These are phyloP conservation scores for Bolboschoenus planiculmis DNA, from an alignment of 176 grass and related monocot species.

Conservation along the genomic window DNA sequence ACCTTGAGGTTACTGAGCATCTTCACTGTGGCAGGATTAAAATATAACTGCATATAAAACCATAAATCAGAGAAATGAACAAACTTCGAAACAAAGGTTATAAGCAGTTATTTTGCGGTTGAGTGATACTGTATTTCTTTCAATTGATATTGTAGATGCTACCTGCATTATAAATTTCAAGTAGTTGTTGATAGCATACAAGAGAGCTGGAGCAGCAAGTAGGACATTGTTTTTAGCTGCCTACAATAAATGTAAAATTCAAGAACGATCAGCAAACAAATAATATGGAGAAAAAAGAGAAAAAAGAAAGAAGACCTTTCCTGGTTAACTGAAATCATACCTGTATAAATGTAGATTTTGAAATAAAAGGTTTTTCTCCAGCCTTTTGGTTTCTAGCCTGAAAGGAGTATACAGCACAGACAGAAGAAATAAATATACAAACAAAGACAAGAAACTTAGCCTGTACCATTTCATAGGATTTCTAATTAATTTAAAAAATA, in stretches of 20 bases:
- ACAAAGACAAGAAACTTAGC: background rate
- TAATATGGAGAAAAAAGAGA: background rate
- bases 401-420: constrained; percentile 17
- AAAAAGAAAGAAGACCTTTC: background rate
- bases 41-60: constrained; percentile 73
- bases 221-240: constrained; percentile 87
- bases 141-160: constrained; percentile 4
- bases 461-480: background rate
- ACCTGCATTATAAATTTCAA: constrained; percentile 99
- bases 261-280: background rate
- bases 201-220: constrained; percentile 89
- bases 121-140: background rate
- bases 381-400: constrained; percentile 69
- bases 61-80: constrained; percentile 33
- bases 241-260: constrained; percentile 35
- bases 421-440: constrained; percentile 16
- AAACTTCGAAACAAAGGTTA: background rate
- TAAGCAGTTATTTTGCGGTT: background rate
- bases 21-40: constrained; percentile 97
- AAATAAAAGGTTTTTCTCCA: constrained; percentile 72
- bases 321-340: constrained; percentile 27
- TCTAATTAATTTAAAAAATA: background rate
- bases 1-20: constrained; percentile 98
- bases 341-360: constrained; percentile 72
- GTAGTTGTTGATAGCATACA: constrained; percentile 98